Evolutionary conservation across 805 yeast species (phyloP).

Genomic region (Suhomyces xylopsoci): DNA sequence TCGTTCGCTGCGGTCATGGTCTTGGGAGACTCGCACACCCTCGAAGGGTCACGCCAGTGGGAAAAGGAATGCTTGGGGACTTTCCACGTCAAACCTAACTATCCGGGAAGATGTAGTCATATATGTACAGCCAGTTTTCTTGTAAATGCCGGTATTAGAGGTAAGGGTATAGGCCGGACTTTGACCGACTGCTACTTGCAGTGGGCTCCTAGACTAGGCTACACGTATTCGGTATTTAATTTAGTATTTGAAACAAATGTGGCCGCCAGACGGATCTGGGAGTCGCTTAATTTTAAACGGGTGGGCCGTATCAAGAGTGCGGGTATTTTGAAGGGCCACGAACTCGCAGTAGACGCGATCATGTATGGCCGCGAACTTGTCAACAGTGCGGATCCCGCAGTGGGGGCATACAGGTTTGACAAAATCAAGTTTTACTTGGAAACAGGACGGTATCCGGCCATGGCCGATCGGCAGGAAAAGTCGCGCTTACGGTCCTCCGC

Average conservation of each 20-base stretch:
- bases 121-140: constrained; percentile 87
- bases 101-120: constrained; percentile 90
- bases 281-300: constrained; percentile 68
- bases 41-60: constrained; percentile 67
- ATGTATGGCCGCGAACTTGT: constrained; percentile 81
- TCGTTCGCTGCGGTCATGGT: constrained; percentile 75
- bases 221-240: constrained; percentile 78
- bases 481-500: constrained; percentile 81
- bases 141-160: constrained; percentile 90
- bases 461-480: constrained; percentile 78
- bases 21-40: constrained; percentile 62
- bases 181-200: constrained; percentile 78
- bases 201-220: constrained; percentile 91
- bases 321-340: constrained; percentile 81
- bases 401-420: constrained; percentile 64
- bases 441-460: constrained; percentile 83
- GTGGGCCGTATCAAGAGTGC: constrained; percentile 84
- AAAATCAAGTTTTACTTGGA: constrained; percentile 73
- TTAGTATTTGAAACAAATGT: constrained; percentile 85
- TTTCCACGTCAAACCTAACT: constrained; percentile 80
- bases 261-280: constrained; percentile 77
- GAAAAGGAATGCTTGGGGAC: constrained; percentile 90
- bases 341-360: constrained; percentile 80
- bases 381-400: constrained; percentile 47
- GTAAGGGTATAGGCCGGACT: constrained; percentile 86